Base-by-base conservation (phyloP, 768 basidiomycete genomes). In the Boletus fagicola region DNA sequence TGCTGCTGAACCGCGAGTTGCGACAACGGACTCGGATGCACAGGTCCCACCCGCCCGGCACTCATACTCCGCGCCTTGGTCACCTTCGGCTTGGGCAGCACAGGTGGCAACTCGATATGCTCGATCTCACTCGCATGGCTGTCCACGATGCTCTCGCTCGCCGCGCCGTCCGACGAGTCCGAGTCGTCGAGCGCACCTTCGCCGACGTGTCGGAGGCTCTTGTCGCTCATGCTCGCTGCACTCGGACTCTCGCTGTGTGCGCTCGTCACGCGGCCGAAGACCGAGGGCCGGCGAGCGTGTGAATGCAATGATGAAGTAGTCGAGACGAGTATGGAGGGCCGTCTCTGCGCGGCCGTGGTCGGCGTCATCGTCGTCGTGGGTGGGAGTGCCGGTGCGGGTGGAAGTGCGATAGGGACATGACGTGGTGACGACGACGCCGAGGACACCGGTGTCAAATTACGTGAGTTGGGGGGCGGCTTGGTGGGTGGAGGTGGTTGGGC, bases 141-240 rank as follows among this genome's bases (percentile, higher is more conserved):
- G n/a, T 63, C 65, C 10, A 26, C 54, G 15, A 58, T 54, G 10
- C 63, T 60, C 30, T 67, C 69, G 30, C 67, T 60, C 40, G 47
- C 63, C 15, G 49, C 60, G 5, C 56, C 51, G 13, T 74, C 79
- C 2, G 80, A 81, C 1, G 88, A 88, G 72, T 90, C 89, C 0
- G 88, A 90, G 64, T 90, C 88, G 56, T 88, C 86, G 4, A 92
- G 71, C 1, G 86, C 87, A 28, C 90, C 88, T 65, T 91, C 90
- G 5, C 90, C 90, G 12, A 86, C 82, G 63, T 90, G 84, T 2
- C 82, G 75, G 33, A 83, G 72, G 57, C 81, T 88, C 52, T 69
- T 70, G 51, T 78, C 75, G 59, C 76, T 76, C 13, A 75, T 74
- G 38, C 64, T 63, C n/a, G 72, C 70, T 3, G 55, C 67, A 43